Base-by-base conservation (phyloP, 2,329 filamentous ascomycete species). In the Colletotrichum nymphaeae region DNA sequence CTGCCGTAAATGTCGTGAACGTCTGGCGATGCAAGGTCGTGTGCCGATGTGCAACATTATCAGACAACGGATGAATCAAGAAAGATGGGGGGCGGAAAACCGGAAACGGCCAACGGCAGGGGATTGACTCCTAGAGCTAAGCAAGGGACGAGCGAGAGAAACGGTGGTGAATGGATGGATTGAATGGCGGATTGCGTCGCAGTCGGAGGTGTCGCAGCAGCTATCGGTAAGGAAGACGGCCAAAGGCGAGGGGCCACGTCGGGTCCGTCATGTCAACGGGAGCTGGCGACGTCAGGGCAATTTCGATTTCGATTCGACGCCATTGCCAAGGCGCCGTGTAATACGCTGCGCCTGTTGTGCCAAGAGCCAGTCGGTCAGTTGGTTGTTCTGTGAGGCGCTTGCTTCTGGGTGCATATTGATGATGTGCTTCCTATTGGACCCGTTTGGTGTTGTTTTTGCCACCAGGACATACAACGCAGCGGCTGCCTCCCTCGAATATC, bases 31-130 rank as follows among this genome's bases (percentile, higher is more conserved):
- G 11, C 59, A 55, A 30, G 24, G 42, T 28, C 63, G 14, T 53
- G 63, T 67, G 68, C 55, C 53, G 59, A 53, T 55, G 69, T 72
- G 57, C 53, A 60, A 64, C 70, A 22, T 46, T 35, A 26, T 60
- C 67, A 55, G 56, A 70, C 67, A 65, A 64, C 28, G 35, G 59
- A 65, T 73, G 60, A 70, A 70, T 60, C 70, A 70, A 68, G 57
- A 59, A 60, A 60, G 24, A 68, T 57, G 64, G 69, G 69, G 58
- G 49, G 30, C 35, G 35, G 53, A 69, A 63, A 72, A 58, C 22
- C 63, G 53, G 67, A 42, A 63, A 60, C 35, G 19, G 55, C 16
- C 22, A 62, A 32, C 55, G 55, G 55, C 28, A 58, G 26, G 55
- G 55, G 28, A 26, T 56, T 3, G 55, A 30, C 24, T 22, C 37